Conservation (phyloP, 306 rosid genomes). For the Lablab purpureus region DNA sequence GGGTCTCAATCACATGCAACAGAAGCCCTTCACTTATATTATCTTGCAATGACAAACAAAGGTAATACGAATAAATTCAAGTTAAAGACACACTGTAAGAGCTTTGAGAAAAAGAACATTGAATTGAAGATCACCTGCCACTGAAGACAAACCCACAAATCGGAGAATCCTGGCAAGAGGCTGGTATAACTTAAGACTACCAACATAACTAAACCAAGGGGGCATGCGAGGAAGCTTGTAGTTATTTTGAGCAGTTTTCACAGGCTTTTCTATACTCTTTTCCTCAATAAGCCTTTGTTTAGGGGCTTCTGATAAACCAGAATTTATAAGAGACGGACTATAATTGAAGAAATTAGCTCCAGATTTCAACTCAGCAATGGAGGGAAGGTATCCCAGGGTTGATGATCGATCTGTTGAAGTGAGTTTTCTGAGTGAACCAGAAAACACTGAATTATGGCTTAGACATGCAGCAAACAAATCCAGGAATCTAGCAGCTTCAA, state of each 20-base stretch:
- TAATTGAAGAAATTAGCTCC: conserved; percentile 58
- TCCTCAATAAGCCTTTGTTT: conserved; percentile 56
- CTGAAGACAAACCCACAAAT: conserved; percentile 77
- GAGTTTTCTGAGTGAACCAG: conserved; percentile 78
- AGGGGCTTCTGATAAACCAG: conserved; percentile 55
- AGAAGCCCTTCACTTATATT: conserved; percentile 66
- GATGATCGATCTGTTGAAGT: conserved; percentile 68
- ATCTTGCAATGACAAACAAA: conserved; percentile 59
- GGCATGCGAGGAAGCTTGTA: conserved; percentile 90
- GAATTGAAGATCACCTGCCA: conserved; percentile 72
- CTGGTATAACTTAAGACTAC: conserved; percentile 73
- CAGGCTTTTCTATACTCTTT: conserved; percentile 47
- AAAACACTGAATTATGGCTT: conserved; percentile 78
- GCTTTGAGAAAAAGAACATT: conserved; percentile 35
- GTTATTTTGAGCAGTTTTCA: conserved; percentile 47
- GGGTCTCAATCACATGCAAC: conserved; percentile 68
- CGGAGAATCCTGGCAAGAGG: conserved; percentile 88
- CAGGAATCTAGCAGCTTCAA: conserved; percentile 76
- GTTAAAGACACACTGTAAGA: conserved; percentile 33
- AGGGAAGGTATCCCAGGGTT: conserved; percentile 69
- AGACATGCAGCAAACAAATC: conserved; percentile 82
- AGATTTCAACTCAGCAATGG: conserved; percentile 80
- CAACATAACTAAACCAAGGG: conserved; percentile 85
- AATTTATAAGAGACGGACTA: conserved; percentile 52
- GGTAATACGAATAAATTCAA: conserved; percentile 29